Percentiles rank a stretch among this genome's conserved stretches.
phyloP scores from a whole-genome alignment of 768 basidiomycete genomes.

The Boletus sensibilis region DNA sequence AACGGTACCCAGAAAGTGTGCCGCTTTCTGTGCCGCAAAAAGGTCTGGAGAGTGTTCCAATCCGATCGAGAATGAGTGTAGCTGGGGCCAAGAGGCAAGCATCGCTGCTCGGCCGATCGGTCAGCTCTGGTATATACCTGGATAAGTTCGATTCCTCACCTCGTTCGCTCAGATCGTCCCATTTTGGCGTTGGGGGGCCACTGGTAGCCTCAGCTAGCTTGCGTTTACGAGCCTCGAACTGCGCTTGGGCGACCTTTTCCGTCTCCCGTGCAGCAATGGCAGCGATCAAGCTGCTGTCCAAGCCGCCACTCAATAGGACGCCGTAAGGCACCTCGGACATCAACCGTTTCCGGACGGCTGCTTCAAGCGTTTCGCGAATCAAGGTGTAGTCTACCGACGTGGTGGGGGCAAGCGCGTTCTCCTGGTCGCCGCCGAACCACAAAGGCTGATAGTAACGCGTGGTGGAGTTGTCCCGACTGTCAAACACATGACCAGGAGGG shows the following conservation, averaged over 20 bases:
- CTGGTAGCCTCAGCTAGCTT: constrained; percentile 53
- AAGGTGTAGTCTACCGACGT: constrained; percentile 60
- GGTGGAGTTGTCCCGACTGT: constrained; percentile 76
- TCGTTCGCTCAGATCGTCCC: constrained; percentile 47
- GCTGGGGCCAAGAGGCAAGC: constrained; percentile 87
- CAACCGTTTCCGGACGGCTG: constrained; percentile 88
- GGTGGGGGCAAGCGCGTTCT: constrained; percentile 56
- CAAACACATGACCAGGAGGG: constrained; percentile 96
- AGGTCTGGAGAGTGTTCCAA: constrained; percentile 94
- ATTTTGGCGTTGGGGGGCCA: constrained; percentile 56
- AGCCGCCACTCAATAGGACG: constrained; percentile 90
- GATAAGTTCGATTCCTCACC: constrained; percentile 38
- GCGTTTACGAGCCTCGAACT: constrained; percentile 66
- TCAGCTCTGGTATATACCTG: not conserved
- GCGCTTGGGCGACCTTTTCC: constrained; percentile 81
- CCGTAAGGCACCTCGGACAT: constrained; percentile 99
- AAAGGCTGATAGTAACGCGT: constrained; percentile 83
- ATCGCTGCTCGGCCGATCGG: constrained; percentile 45
- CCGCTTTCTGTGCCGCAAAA: constrained; percentile 89
- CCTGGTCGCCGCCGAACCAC: constrained; percentile 87
- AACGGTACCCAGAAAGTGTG: constrained; percentile 88
- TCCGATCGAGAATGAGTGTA: constrained; percentile 98
- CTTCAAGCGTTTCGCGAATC: constrained; percentile 82
- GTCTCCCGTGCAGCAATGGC: constrained; percentile 94
- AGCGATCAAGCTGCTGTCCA: constrained; percentile 96